phyloP scores from a whole-genome alignment of 2,329 filamentous ascomycete species.

The Thelonectria discophora region DNA sequence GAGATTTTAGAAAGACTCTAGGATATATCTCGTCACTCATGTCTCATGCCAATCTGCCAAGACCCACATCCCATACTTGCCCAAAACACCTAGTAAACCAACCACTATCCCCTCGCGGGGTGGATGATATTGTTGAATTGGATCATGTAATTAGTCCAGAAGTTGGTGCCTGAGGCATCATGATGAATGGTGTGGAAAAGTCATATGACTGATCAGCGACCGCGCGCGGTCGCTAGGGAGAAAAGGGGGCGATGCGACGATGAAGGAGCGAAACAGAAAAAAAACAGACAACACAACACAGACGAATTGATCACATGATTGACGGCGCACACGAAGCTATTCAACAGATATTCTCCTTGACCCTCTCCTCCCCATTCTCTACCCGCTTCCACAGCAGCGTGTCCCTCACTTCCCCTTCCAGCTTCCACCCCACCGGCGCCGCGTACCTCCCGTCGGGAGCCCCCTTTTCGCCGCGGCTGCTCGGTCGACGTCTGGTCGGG shows the following conservation, averaged over 20 bases:
- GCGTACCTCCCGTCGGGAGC: constrained; percentile 34
- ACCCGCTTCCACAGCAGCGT: constrained; percentile 23
- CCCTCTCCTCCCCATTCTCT: constrained; percentile 1
- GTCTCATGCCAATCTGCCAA: not conserved
- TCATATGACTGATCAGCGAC: too few relatives aligned
- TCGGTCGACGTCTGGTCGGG: too few relatives aligned
- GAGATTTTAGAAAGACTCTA: too few relatives aligned
- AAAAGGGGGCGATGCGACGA: too few relatives aligned
- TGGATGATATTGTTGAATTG: constrained; percentile 34
- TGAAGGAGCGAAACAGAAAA: too few relatives aligned
- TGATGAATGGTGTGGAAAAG: too few relatives aligned
- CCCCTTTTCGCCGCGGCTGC: constrained; percentile 25
- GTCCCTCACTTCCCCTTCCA: constrained; percentile 28
- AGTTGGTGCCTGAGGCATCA: too few relatives aligned
- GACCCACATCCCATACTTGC: not conserved
- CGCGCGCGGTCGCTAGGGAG: too few relatives aligned
- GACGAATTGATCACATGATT: too few relatives aligned
- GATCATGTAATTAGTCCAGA: too few relatives aligned
- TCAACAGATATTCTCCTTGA: constrained; percentile 29
- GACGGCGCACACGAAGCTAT: too few relatives aligned
- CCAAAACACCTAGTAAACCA: constrained; percentile 4
- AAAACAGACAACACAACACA: too few relatives aligned
- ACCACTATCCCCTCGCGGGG: constrained; percentile 32
- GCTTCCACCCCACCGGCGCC: constrained; percentile 29
- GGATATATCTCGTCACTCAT: not conserved